phyloP scores from a whole-genome alignment of 1,284 basidiomycete genomes.

The Ustilago bromivora region DNA sequence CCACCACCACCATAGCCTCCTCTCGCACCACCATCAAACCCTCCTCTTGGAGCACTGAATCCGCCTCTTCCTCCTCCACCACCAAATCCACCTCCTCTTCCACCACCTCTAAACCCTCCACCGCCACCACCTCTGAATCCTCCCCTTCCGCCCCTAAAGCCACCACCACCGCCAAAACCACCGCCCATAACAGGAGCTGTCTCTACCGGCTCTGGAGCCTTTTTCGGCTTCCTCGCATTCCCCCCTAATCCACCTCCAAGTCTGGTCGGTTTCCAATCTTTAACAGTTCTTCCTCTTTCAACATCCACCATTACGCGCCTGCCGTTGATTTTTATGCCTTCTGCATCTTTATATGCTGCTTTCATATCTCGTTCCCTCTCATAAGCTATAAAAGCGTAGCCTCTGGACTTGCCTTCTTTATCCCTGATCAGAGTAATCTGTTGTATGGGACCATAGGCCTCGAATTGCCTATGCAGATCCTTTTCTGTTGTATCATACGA shows the following conservation, averaged over 20 bases:
- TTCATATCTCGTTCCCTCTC: slow-evolving; percentile 97
- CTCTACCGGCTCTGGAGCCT: slow-evolving; percentile 32
- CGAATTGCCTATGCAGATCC: slow-evolving; percentile 93
- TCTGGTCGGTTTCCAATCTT: slow-evolving; percentile 96
- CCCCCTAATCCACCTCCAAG: slow-evolving; percentile 96
- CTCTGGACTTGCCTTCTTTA: slow-evolving; percentile 81
- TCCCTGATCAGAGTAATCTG: slow-evolving; percentile 89
- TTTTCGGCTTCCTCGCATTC: slow-evolving; percentile 73
- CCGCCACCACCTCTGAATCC: slow-evolving; percentile 69
- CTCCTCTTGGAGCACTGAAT: slow-evolving; percentile 20
- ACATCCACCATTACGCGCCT: slow-evolving; percentile 97
- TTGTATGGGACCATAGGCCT: slow-evolving; percentile 93
- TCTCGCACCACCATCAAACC: slow-evolving; percentile 11
- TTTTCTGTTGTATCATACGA: slow-evolving; percentile 87
- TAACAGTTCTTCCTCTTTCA: slow-evolving; percentile 95
- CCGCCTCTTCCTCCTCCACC: slow-evolving; percentile 17
- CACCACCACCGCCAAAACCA: slow-evolving; percentile 41
- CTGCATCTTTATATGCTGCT: slow-evolving; percentile 99
- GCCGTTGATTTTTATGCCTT: slow-evolving; percentile 93
- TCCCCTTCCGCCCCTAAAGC: slow-evolving; percentile 54
- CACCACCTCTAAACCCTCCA: slow-evolving; percentile 64
- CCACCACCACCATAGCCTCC: slow-evolving; percentile 1
- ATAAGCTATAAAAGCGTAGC: slow-evolving; percentile 97
- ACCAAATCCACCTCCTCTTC: slow-evolving; percentile 18
- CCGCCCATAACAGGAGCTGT: not conserved